Conservation (phyloP, 2,329 filamentous ascomycete genomes). For the Colletotrichum godetiae region DNA sequence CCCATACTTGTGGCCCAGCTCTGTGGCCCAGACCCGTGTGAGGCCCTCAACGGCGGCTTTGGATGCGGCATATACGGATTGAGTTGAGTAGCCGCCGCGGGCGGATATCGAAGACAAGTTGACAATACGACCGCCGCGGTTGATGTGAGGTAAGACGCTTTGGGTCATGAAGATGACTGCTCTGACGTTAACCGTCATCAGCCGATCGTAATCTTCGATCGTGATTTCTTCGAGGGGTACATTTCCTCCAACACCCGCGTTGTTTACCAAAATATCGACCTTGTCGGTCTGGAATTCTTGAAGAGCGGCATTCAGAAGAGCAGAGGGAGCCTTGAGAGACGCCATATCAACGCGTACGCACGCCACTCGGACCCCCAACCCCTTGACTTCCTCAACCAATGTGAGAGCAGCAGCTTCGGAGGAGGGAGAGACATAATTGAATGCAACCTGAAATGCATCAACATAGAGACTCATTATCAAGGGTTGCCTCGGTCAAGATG, state of each 20-base stretch:
- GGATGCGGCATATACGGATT: conserved; percentile 47
- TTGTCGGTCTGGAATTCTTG: conserved; percentile 12
- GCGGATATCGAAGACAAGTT: conserved; percentile 47
- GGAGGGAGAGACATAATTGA: conserved; percentile 25
- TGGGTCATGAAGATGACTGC: conserved; percentile 46
- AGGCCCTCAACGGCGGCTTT: conserved; percentile 48
- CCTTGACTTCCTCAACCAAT: conserved; percentile 12
- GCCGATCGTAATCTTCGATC: conserved; percentile 15
- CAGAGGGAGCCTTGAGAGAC: conserved; percentile 8
- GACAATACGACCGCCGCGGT: conserved; percentile 46
- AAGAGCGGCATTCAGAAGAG: neutral
- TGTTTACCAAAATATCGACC: conserved; percentile 23
- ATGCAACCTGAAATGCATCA: neutral
- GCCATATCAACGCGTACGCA: conserved; percentile 17
- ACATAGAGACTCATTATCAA: too few species aligned
- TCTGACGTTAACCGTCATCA: conserved; percentile 20
- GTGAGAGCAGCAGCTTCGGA: neutral
- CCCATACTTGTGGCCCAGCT: conserved; percentile 43
- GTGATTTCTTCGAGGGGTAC: conserved; percentile 18
- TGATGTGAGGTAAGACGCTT: conserved; percentile 43
- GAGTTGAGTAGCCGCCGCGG: conserved; percentile 41
- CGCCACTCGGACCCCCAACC: conserved; percentile 7
- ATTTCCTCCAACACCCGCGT: conserved; percentile 14
- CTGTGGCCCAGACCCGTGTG: conserved; percentile 44
- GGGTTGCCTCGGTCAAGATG: neutral